Conservation (phyloP, 1,284 basidiomycete genomes). For the Trametes sp. region DNA sequence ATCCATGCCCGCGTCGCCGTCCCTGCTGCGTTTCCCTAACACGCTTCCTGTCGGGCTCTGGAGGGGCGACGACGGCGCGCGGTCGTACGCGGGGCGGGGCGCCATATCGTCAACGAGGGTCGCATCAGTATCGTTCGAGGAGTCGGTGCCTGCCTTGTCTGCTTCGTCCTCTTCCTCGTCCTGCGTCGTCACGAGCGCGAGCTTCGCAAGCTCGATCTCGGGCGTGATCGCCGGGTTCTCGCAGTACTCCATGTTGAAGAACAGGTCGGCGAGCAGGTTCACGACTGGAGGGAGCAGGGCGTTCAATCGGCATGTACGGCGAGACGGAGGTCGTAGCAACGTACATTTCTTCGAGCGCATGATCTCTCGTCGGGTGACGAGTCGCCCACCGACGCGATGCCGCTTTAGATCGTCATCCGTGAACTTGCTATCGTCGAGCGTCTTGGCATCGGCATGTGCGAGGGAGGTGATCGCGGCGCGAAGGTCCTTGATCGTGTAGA, state of each 20-base stretch:
- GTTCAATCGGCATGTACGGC: constrained; percentile 5
- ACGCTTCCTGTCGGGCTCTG: constrained; percentile 55
- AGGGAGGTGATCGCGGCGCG: constrained; percentile 77
- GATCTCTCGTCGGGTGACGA: constrained; percentile 84
- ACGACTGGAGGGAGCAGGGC: constrained; percentile 63
- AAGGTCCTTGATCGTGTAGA: constrained; percentile 92
- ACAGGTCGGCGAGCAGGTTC: constrained; percentile 78
- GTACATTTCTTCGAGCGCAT: constrained; percentile 84
- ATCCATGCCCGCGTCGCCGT: constrained; percentile 56
- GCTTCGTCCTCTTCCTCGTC: constrained; percentile 86
- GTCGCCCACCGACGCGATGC: constrained; percentile 86
- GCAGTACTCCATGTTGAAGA: constrained; percentile 78
- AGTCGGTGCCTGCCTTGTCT: constrained; percentile 75
- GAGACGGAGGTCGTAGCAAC: constrained; percentile 34
- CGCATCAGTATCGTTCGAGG: constrained; percentile 85
- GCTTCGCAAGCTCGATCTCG: constrained; percentile 86
- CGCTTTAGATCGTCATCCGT: constrained; percentile 82
- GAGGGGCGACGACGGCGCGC: constrained; percentile 33
- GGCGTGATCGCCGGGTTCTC: constrained; percentile 79
- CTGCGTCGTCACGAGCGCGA: constrained; percentile 90
- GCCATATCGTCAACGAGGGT: constrained; percentile 82
- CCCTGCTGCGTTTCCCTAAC: constrained; percentile 75
- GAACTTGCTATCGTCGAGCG: constrained; percentile 70
- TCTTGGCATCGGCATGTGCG: constrained; percentile 60
- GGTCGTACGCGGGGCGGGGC: constrained; percentile 36